These are phyloP conservation scores for Grosmannia clavigera DNA, from an alignment of 2,329 filamentous ascomycete species.

Conservation along the genomic window DNA sequence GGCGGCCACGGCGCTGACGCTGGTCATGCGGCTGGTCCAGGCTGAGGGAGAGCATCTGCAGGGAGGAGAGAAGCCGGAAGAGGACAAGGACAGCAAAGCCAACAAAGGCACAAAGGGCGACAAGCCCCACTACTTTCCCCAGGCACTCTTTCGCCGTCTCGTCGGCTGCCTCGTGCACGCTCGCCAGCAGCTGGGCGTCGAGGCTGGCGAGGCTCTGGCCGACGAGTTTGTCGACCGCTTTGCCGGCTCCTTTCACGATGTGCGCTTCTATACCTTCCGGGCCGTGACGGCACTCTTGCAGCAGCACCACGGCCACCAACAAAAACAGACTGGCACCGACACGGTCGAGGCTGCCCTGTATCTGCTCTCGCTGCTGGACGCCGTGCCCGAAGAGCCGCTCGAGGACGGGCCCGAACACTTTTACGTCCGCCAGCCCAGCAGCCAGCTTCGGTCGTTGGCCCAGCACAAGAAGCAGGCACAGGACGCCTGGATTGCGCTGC, in stretches of 20 bases:
- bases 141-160: slow-evolving; percentile 51
- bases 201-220: slow-evolving; percentile 31
- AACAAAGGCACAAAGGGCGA: neutral
- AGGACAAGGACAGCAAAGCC: neutral
- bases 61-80: neutral
- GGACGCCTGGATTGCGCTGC: slow-evolving; percentile 72
- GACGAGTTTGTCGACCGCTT: slow-evolving; percentile 68
- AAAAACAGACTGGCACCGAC: slow-evolving; percentile 10
- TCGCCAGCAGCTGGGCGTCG: slow-evolving; percentile 20
- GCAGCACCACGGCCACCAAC: slow-evolving; percentile 5
- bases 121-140: slow-evolving; percentile 51
- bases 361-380: slow-evolving; percentile 54
- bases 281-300: slow-evolving; percentile 32
- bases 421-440: slow-evolving; percentile 40
- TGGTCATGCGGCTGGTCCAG: slow-evolving; percentile 76
- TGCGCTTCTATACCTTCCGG: slow-evolving; percentile 72
- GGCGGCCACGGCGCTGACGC: slow-evolving; percentile 59
- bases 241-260: slow-evolving; percentile 68
- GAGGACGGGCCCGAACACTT: slow-evolving; percentile 58
- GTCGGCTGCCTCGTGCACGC: slow-evolving; percentile 43
- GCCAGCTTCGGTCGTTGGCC: slow-evolving; percentile 50
- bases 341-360: slow-evolving; percentile 42
- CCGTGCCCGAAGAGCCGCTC: slow-evolving; percentile 48
- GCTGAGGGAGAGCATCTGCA: slow-evolving; percentile 56
- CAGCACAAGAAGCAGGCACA: slow-evolving; percentile 72